Percentiles rank a stretch among this genome's conserved stretches.
Conservation (phyloP, 352 stramenopile genomes). For the Phytophthora podocarpi region DNA sequence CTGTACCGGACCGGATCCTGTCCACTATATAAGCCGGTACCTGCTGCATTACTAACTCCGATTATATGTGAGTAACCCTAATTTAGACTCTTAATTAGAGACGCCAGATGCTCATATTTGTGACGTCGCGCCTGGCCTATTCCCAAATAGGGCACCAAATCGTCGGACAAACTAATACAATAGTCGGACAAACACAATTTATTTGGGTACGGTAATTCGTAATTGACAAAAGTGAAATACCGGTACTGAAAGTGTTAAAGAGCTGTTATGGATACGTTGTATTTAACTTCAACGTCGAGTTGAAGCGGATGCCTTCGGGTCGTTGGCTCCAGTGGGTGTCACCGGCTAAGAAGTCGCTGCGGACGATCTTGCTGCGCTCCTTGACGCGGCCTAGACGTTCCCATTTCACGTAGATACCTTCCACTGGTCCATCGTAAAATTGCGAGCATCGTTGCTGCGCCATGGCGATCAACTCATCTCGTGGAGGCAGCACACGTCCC, state of each 20-base stretch:
- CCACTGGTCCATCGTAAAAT: slow-evolving; percentile 53
- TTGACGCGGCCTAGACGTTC: slow-evolving; percentile 44
- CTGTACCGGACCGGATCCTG: too few species aligned
- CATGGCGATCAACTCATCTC: slow-evolving; percentile 44
- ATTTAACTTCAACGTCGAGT: slow-evolving; percentile 31
- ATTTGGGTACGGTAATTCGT: too few species aligned
- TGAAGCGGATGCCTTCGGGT: slow-evolving; percentile 45
- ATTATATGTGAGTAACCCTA: too few species aligned
- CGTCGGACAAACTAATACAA: too few species aligned
- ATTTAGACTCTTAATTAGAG: too few species aligned
- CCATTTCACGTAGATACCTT: slow-evolving; percentile 70
- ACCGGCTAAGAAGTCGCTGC: slow-evolving; percentile 64
- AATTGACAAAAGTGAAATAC: too few species aligned
- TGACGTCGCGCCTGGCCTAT: too few species aligned
- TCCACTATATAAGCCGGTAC: too few species aligned
- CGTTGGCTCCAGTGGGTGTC: slow-evolving; percentile 65
- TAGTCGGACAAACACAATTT: too few species aligned
- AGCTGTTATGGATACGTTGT: background rate
- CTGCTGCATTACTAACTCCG: too few species aligned
- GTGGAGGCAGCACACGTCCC: slow-evolving; percentile 30
- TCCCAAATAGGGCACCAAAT: too few species aligned
- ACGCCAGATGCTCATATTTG: too few species aligned
- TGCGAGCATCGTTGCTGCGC: slow-evolving; percentile 42
- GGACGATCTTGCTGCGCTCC: slow-evolving; percentile 67
- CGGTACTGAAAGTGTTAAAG: background rate